Evolutionary conservation across 2,329 filamentous ascomycete species (phyloP).

Genomic region (Penicillium sp.): DNA sequence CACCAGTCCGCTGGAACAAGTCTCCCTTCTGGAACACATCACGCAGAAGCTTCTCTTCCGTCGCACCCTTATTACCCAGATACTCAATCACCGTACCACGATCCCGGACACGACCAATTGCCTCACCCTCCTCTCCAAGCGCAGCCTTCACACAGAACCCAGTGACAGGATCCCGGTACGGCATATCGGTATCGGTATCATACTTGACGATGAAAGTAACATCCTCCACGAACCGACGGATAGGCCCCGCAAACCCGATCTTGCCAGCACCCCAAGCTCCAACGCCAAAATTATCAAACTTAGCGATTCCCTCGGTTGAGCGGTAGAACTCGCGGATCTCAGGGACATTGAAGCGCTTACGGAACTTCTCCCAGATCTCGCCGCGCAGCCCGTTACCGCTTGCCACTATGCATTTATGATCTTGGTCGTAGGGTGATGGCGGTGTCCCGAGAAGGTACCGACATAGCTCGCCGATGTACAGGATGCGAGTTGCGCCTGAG

Average conservation of each 20-base stretch:
- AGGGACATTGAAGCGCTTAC: constrained; percentile 42
- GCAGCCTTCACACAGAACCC: constrained; percentile 43
- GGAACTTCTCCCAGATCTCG: constrained; percentile 51
- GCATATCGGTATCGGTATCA: constrained; percentile 42
- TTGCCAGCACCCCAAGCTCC: constrained; percentile 45
- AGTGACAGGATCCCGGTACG: constrained; percentile 45
- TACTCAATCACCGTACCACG: constrained; percentile 44
- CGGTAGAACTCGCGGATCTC: constrained; percentile 52
- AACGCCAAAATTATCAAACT: constrained; percentile 45
- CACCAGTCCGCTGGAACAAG: constrained; percentile 46
- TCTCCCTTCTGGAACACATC: constrained; percentile 49
- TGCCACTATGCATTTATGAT: constrained; percentile 46
- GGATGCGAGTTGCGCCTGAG: constrained; percentile 42
- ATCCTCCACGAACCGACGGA: constrained; percentile 42
- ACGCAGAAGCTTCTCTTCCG: constrained; percentile 44
- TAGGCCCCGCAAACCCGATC: constrained; percentile 44
- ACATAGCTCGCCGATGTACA: constrained; percentile 52
- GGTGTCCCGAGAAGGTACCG: constrained; percentile 49
- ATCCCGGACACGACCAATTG: constrained; percentile 44
- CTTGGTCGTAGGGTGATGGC: constrained; percentile 45
- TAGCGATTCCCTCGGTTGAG: constrained; percentile 48
- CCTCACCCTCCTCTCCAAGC: constrained; percentile 46
- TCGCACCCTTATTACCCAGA: constrained; percentile 42
- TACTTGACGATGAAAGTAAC: constrained; percentile 45
- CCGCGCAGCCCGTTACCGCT: constrained; percentile 49